phyloP scores from a whole-genome alignment of 306 rosid genomes.

The Begonia masoniana region DNA sequence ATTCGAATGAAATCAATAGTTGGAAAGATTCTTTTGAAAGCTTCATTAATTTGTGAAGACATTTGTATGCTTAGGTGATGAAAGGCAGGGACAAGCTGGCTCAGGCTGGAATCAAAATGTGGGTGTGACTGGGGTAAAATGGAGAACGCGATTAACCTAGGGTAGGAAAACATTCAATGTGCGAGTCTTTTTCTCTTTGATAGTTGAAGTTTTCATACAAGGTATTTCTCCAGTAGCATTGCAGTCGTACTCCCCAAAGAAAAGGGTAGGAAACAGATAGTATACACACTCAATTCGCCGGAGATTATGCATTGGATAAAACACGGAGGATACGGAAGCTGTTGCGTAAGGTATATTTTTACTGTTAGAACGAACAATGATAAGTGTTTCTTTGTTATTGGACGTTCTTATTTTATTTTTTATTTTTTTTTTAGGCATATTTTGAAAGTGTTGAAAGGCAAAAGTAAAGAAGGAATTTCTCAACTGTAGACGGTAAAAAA shows the following conservation, averaged over 20 bases:
- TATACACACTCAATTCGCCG: slow-evolving; percentile 58
- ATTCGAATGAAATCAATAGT: no score
- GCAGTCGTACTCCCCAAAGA: slow-evolving; percentile 75
- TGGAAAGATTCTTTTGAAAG: no score
- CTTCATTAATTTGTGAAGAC: slow-evolving; percentile 13
- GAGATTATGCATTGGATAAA: slow-evolving; percentile 52
- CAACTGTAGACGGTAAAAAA: slow-evolving; percentile 35
- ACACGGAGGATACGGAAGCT: slow-evolving; percentile 45
- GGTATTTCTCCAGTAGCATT: slow-evolving; percentile 44
- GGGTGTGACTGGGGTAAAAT: slow-evolving; percentile 95
- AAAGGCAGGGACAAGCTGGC: slow-evolving; percentile 60
- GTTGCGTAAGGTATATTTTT: slow-evolving; percentile 37
- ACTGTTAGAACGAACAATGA: slow-evolving; percentile 1
- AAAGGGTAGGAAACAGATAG: slow-evolving; percentile 59
- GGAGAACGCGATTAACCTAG: slow-evolving; percentile 88
- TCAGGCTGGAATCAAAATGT: slow-evolving; percentile 66
- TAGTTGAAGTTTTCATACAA: slow-evolving; percentile 8
- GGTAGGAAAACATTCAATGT: slow-evolving; percentile 28
- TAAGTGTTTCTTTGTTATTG: not conserved
- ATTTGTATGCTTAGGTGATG: slow-evolving; percentile 37
- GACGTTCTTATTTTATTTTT: no score
- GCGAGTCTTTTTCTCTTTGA: slow-evolving; percentile 6
- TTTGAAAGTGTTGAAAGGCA: slow-evolving; percentile 45
- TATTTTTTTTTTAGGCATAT: slow-evolving; percentile 48
- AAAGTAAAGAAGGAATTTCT: slow-evolving; percentile 42